Base-by-base conservation (phyloP, 164 flowering plant genomes). In the Saururus chinensis region DNA sequence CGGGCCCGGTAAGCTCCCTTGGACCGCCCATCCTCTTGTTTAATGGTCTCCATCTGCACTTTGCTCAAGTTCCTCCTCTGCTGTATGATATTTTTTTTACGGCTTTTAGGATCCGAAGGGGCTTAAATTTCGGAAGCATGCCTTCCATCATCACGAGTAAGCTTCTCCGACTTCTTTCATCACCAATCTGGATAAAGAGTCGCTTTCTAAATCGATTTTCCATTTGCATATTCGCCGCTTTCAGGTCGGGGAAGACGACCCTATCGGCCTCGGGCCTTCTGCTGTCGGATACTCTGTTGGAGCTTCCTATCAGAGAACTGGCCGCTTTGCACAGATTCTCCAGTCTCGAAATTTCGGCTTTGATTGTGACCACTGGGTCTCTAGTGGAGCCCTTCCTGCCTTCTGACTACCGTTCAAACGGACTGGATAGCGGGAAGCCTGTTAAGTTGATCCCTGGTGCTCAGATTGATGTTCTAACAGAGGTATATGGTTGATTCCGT, bases 41-140 rank as follows among this genome's bases (percentile, higher is more conserved):
- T 13, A 4, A 12, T 45, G 2, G 7, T 45, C 49, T 45, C 17
- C 49, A 45, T 45, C 14, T 45, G 17, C 37, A 30, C 37, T 30
- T 30, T 30, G 37, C 37, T 30, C 37, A 30, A 30, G 49, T 12
- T 45, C 49, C 17, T 45, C 49, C 1, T 45, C 49, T 45, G 17
- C 14, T 45, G 14, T 12, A 1, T 12, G 17, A 12, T 8, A 2
- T 17, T 8, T 14, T 42, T 17, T 8, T 17, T 1, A 45, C 11
- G 17, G 49, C 73, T 75, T n/a, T 63, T 71, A 89, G 98, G 98
- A 89, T 65, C 98, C 98, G 4, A 92, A 87, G 75, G 91, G 93
- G 35, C 67, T 87, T 49, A 92, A 89, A 80, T 89, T 92, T 88
- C 64, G 82, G 64, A 80, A 72, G 20, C 89, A 84, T 51, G 96